Conservation (phyloP, 176 grass and related monocot genomes). For the Musa schizocarpa region DNA sequence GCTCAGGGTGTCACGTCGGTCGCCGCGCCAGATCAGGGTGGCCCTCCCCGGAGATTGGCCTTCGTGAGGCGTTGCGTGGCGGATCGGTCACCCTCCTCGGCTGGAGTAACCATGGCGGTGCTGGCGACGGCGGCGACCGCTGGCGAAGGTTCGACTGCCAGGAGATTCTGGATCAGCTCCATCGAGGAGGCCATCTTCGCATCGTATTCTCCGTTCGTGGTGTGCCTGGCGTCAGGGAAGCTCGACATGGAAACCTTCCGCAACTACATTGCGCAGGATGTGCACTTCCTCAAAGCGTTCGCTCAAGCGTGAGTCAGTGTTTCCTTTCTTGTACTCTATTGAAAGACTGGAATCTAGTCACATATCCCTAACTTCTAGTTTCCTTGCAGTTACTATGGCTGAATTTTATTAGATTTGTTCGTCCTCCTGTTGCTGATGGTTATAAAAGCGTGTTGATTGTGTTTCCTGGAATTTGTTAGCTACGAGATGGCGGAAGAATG, state of each 20-base stretch:
- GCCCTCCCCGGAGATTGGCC: too few species aligned
- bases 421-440: background rate
- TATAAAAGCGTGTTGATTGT: background rate
- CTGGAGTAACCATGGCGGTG: background rate
- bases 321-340: background rate
- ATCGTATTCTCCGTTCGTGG: constrained; percentile 61
- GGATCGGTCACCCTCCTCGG: background rate
- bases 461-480: constrained; percentile 24
- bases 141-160: constrained; percentile 6
- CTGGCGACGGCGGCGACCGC: constrained; percentile 2
- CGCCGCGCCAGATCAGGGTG: too few species aligned
- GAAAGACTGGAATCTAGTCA: background rate
- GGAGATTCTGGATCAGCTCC: constrained; percentile 25
- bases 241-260: constrained; percentile 58
- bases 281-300: constrained; percentile 76
- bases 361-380: too few species aligned
- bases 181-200: constrained; percentile 68
- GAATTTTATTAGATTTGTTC: background rate
- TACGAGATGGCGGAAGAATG: constrained; percentile 89
- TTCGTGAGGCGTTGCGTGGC: too few species aligned
- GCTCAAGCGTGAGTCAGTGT: constrained; percentile 48
- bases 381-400: too few species aligned
- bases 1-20: too few species aligned
- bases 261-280: constrained; percentile 71
- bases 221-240: constrained; percentile 61